Percentiles rank a stretch among this genome's conserved stretches.
Conservation (phyloP, 257 asterid species). For the Orobanche coerulescens region DNA sequence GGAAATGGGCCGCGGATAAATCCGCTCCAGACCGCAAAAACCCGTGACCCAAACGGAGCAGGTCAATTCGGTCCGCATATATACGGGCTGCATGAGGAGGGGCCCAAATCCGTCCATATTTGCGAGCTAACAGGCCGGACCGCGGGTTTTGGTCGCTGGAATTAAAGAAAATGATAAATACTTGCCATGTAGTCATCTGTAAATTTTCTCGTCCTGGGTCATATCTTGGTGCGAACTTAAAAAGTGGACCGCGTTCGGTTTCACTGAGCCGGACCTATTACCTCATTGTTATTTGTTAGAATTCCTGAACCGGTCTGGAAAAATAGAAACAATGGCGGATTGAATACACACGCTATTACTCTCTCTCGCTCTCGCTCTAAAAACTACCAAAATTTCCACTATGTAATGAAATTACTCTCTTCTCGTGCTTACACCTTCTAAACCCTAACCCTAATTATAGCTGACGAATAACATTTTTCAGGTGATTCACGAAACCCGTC, state of each 20-base stretch:
- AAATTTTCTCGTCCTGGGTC: too few species aligned
- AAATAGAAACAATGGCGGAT: slow-evolving; percentile 34
- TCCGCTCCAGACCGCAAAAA: too few species aligned
- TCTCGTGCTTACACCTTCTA: not conserved
- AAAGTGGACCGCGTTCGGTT: not conserved
- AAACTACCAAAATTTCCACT: slow-evolving; percentile 19
- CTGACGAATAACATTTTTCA: not conserved
- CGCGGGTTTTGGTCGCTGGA: too few species aligned
- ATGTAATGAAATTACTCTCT: not conserved
- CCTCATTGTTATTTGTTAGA: slow-evolving; percentile 5
- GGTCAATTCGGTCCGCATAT: too few species aligned
- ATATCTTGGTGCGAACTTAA: too few species aligned
- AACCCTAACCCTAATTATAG: slow-evolving; percentile 14
- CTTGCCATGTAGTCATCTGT: too few species aligned
- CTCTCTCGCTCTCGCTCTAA: slow-evolving; percentile 25
- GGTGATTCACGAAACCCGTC: not conserved
- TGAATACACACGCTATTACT: slow-evolving; percentile 15
- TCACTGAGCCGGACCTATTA: slow-evolving; percentile 17
- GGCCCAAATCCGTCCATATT: too few species aligned
- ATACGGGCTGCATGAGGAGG: too few species aligned
- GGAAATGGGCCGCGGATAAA: too few species aligned
- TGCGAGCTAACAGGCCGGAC: too few species aligned
- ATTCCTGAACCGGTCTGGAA: slow-evolving; percentile 28
- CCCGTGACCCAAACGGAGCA: too few species aligned
- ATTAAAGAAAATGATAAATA: too few species aligned